Evolutionary conservation across 2,329 filamentous ascomycete genomes (phyloP).

Genomic region (Madurella mycetomatis): DNA sequence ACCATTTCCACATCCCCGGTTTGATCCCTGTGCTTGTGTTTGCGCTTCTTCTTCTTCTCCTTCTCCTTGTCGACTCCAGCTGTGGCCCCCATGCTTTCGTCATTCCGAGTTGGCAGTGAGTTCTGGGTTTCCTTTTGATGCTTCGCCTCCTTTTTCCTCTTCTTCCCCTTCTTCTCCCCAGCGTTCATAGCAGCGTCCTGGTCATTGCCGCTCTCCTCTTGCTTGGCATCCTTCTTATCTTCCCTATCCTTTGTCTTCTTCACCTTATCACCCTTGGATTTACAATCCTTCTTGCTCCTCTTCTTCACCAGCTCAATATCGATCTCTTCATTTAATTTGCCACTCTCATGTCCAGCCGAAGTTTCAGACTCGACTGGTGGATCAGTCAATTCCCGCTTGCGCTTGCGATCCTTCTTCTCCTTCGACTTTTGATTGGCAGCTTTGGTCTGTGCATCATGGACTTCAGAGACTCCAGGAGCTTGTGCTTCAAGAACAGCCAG

Average conservation of each 20-base stretch:
- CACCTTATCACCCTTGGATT: background rate
- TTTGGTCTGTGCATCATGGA: background rate
- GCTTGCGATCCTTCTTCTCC: conserved; percentile 21
- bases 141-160: conserved; percentile 4
- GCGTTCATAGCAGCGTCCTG: background rate
- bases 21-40: conserved; percentile 1
- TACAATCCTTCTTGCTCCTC: conserved; percentile 18
- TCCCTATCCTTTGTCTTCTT: conserved; percentile 6
- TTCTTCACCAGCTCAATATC: conserved; percentile 17
- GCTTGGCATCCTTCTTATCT: background rate
- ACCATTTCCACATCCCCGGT: conserved; percentile 10
- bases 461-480: background rate
- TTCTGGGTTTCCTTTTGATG: conserved; percentile 1
- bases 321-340: background rate
- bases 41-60: conserved; percentile 3
- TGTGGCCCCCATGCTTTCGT: background rate
- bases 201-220: background rate
- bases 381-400: conserved; percentile 8
- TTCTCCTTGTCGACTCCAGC: background rate
- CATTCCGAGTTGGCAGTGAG: background rate
- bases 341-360: background rate
- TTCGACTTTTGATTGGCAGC: conserved; percentile 13
- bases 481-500: background rate
- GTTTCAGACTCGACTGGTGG: background rate
- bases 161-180: conserved; percentile 1